Conservation (phyloP, 345 rosid species). For the Atalantia buxifolia region DNA sequence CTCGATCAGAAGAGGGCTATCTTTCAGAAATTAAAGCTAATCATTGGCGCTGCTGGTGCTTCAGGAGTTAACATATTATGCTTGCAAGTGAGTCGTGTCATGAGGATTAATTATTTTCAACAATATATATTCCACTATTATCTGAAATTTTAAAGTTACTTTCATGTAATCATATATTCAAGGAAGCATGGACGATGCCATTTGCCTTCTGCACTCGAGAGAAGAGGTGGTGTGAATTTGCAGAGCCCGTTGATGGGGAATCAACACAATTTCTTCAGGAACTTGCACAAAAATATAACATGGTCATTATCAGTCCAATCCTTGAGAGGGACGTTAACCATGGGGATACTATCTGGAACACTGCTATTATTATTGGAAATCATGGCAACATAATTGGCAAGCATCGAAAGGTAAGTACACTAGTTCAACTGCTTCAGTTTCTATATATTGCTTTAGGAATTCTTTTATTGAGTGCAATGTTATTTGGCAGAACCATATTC, state of each 20-base stretch:
- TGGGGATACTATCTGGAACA: slow-evolving; percentile 93
- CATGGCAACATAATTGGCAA: slow-evolving; percentile 88
- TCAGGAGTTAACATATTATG: slow-evolving; percentile 90
- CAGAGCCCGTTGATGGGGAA: slow-evolving; percentile 87
- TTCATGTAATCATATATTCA: not conserved
- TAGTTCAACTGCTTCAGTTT: not conserved
- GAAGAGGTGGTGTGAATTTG: slow-evolving; percentile 95
- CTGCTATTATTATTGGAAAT: slow-evolving; percentile 84
- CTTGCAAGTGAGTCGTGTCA: slow-evolving; percentile 51
- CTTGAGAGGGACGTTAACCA: slow-evolving; percentile 91
- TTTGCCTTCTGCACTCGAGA: slow-evolving; percentile 96
- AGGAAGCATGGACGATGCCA: slow-evolving; percentile 99
- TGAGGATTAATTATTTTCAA: not conserved
- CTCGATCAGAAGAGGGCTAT: slow-evolving; percentile 67
- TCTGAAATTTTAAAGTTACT: not conserved
- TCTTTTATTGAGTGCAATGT: slow-evolving; percentile 15
- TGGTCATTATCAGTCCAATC: slow-evolving; percentile 87
- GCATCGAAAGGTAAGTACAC: slow-evolving; percentile 71
- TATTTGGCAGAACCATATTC: slow-evolving; percentile 83
- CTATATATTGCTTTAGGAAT: not conserved
- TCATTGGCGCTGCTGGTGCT: slow-evolving; percentile 83
- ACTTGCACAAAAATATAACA: slow-evolving; percentile 66
- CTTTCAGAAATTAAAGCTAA: slow-evolving; percentile 61
- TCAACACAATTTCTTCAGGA: slow-evolving; percentile 83
- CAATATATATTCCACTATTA: not conserved